phyloP scores from a whole-genome alignment of 345 rosid genomes.

The Jatropha curcas region DNA sequence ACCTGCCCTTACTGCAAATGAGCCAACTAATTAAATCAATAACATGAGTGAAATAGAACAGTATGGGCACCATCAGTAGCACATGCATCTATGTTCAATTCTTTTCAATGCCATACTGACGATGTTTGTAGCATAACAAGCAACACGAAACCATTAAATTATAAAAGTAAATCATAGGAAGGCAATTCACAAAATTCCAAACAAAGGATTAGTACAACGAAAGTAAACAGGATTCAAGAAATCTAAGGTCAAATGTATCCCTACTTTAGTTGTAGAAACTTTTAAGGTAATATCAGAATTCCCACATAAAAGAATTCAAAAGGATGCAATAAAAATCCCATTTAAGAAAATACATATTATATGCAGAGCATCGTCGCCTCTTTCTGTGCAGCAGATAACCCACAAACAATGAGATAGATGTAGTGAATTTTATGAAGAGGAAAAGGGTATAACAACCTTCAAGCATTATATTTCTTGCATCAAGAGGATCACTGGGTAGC shows the following conservation, averaged over 20 bases:
- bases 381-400: neutral
- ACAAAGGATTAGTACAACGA: neutral
- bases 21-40: slow-evolving; percentile 14
- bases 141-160: neutral
- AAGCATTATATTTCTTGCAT: slow-evolving; percentile 92
- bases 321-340: neutral
- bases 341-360: too few relatives aligned
- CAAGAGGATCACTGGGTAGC: slow-evolving; percentile 91
- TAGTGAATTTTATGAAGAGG: neutral
- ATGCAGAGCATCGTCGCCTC: neutral
- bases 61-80: slow-evolving; percentile 10
- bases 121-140: neutral
- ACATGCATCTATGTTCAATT: neutral
- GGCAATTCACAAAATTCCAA: neutral
- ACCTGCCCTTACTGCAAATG: slow-evolving; percentile 88
- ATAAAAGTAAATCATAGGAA: neutral
- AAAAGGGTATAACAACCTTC: slow-evolving; percentile 64
- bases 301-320: neutral
- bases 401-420: neutral
- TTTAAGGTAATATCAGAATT: neutral
- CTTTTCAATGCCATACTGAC: neutral
- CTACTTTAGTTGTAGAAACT: neutral
- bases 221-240: neutral
- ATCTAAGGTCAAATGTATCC: neutral
- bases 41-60: slow-evolving; percentile 1